phyloP scores from a whole-genome alignment of 805 yeast genomes.

The Candida orba region DNA sequence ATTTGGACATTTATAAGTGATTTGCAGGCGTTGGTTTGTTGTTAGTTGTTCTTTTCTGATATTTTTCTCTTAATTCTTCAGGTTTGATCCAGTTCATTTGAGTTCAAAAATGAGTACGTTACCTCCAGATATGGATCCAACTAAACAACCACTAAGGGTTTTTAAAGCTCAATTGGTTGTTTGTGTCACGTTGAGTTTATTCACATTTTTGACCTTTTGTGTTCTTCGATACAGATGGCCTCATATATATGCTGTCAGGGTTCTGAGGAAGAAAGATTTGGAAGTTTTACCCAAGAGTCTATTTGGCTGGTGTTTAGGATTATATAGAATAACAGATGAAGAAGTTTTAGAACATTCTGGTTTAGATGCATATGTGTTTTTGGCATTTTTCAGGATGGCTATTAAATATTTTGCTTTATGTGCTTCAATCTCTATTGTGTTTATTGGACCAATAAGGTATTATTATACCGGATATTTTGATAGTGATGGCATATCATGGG shows the following conservation, averaged over 20 bases:
- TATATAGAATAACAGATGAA: conserved; percentile 62
- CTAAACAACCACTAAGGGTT: conserved; percentile 37
- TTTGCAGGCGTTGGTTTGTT: neutral
- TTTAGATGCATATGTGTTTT: conserved; percentile 84
- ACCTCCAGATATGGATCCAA: conserved; percentile 26
- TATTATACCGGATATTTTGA: conserved; percentile 79
- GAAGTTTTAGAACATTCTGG: conserved; percentile 88
- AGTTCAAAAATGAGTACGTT: conserved; percentile 17
- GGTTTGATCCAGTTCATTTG: neutral
- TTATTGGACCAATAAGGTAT: conserved; percentile 82
- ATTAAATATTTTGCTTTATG: conserved; percentile 62
- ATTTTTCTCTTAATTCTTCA: neutral
- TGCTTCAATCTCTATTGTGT: conserved; percentile 59
- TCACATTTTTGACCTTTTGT: conserved; percentile 65
- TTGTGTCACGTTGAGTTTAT: conserved; percentile 58
- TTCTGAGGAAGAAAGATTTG: conserved; percentile 26
- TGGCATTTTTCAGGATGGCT: conserved; percentile 87
- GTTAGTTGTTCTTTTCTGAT: neutral
- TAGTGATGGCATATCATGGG: conserved; percentile 38
- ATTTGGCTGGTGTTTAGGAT: conserved; percentile 78
- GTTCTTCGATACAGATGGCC: conserved; percentile 70
- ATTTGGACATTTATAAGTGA: neutral
- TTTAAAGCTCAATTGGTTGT: conserved; percentile 79
- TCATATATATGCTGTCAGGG: conserved; percentile 78
- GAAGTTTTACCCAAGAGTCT: conserved; percentile 31